Base-by-base conservation (phyloP, 345 rosid genomes). In the Eutrema japonicum region DNA sequence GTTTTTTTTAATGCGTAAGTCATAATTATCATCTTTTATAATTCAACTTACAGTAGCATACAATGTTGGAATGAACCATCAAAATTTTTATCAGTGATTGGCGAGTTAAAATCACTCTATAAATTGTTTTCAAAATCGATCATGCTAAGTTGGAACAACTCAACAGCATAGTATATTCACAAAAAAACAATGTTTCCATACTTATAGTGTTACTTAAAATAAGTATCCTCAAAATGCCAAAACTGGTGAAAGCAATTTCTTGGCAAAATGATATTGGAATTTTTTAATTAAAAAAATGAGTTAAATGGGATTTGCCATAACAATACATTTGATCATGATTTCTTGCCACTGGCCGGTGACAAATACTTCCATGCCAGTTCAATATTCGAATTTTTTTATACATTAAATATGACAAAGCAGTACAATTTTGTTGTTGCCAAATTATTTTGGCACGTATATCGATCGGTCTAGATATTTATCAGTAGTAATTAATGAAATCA, bases 1-100 rank as follows among this genome's bases (percentile, higher is more conserved):
- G 46, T 9, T 52, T 52, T 22, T 22, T 33, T 8, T 18, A 52
- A 10, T 71, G 60, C 41, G 14, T 32, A 43, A 53, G 53, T 46
- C 58, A 55, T 73, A 18, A 48, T 66, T 47, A 41, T 13, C 32
- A 57, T 46, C 57, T 57, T 57, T 56, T 66, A 41, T 43, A 40
- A 16, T 57, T 18, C 60, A 74, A 30, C 14, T 73, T 65, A 36
- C 46, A 64, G 3, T 5, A 48, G 64, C 38, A 58, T 13, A 48
- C 56, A 46, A 46, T 46, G 36, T 30, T 46, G 66, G 26, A 4
- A 10, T 64, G 42, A 10, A 47, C 30, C 43, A 11, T 11, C 38
- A 48, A 18, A 18, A 2, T 3, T 9, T 10, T 6, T 38, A 58
- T 38, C 6, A 5, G 29, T 33, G 41, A 55, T 10, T 22, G 38